Evolutionary conservation across 768 basidiomycete species (phyloP).

Genomic region (Neoboletus brunneissimus): DNA sequence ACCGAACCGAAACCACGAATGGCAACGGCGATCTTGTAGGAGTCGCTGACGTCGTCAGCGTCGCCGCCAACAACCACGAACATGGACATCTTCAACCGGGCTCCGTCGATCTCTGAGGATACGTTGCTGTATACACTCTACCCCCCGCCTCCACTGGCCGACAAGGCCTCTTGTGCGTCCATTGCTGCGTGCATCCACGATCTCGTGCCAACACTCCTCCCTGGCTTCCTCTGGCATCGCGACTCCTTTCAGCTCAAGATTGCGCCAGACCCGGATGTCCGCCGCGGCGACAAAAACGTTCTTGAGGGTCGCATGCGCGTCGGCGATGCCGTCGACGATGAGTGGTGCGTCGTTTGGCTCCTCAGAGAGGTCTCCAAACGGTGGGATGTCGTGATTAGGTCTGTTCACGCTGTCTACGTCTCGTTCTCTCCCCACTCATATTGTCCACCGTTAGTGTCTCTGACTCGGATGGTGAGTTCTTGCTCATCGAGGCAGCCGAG

Average conservation of each 20-base stretch:
- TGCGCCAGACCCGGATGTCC: slow-evolving; percentile 42
- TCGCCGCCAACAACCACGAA: not conserved
- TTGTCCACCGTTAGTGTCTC: slow-evolving; percentile 38
- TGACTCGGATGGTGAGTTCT: slow-evolving; percentile 94
- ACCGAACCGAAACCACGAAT: slow-evolving; percentile 16
- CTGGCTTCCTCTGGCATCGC: slow-evolving; percentile 76
- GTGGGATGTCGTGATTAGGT: slow-evolving; percentile 85
- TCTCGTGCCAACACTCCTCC: slow-evolving; percentile 53
- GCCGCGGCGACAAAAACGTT: slow-evolving; percentile 42
- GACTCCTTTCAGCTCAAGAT: slow-evolving; percentile 80
- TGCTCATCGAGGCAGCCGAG: slow-evolving; percentile 95
- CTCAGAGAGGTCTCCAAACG: slow-evolving; percentile 70
- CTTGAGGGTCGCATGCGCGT: slow-evolving; percentile 86
- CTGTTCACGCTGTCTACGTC: slow-evolving; percentile 18
- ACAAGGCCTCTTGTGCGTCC: slow-evolving; percentile 59
- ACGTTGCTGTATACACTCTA: slow-evolving; percentile 76
- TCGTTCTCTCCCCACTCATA: slow-evolving; percentile 3
- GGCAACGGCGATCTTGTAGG: slow-evolving; percentile 5
- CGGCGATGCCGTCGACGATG: slow-evolving; percentile 96
- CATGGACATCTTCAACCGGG: slow-evolving; percentile 71
- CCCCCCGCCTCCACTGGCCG: slow-evolving; percentile 50
- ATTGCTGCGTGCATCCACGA: slow-evolving; percentile 66
- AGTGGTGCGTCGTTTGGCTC: slow-evolving; percentile 94
- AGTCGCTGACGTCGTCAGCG: not conserved
- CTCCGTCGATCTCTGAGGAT: slow-evolving; percentile 82